phyloP scores from a whole-genome alignment of 2,329 filamentous ascomycete species.

The Emergomyces pasteurianus region DNA sequence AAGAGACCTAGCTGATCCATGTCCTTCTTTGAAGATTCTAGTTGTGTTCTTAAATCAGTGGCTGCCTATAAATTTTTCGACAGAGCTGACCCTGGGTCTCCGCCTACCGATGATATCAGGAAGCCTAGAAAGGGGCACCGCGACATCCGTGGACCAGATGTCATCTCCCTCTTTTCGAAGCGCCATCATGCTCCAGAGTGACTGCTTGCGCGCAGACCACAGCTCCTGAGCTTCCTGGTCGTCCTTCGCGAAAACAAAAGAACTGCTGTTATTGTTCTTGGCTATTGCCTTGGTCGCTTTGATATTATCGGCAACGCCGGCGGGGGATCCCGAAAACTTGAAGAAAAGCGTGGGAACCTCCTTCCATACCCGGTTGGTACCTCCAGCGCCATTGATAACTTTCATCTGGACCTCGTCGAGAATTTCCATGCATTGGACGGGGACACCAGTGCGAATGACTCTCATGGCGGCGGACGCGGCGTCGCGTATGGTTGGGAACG shows the following conservation, averaged over 20 bases:
- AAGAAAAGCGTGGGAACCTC: constrained; percentile 33
- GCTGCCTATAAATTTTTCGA: background rate
- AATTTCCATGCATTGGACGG: constrained; percentile 54
- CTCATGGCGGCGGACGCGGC: constrained; percentile 53
- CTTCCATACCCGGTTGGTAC: constrained; percentile 39
- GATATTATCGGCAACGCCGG: constrained; percentile 68
- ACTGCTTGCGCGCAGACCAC: constrained; percentile 50
- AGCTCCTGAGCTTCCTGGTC: constrained; percentile 43
- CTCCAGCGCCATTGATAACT: constrained; percentile 55
- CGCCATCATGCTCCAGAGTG: constrained; percentile 49
- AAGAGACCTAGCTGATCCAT: constrained; percentile 78
- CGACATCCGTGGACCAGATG: constrained; percentile 51
- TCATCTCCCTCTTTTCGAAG: constrained; percentile 43
- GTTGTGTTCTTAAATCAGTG: constrained; percentile 13
- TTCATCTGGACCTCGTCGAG: constrained; percentile 53
- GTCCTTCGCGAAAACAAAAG: constrained; percentile 45
- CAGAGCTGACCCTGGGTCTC: background rate
- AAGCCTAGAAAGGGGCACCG: constrained; percentile 48
- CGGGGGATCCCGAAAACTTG: constrained; percentile 62
- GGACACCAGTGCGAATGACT: constrained; percentile 53
- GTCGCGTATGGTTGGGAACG: constrained; percentile 46
- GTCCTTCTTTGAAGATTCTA: constrained; percentile 77
- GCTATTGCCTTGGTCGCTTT: constrained; percentile 56
- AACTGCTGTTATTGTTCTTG: constrained; percentile 43
- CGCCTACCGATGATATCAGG: constrained; percentile 48